Conservation (phyloP, 805 yeast species). For the Starmera quercuum region DNA sequence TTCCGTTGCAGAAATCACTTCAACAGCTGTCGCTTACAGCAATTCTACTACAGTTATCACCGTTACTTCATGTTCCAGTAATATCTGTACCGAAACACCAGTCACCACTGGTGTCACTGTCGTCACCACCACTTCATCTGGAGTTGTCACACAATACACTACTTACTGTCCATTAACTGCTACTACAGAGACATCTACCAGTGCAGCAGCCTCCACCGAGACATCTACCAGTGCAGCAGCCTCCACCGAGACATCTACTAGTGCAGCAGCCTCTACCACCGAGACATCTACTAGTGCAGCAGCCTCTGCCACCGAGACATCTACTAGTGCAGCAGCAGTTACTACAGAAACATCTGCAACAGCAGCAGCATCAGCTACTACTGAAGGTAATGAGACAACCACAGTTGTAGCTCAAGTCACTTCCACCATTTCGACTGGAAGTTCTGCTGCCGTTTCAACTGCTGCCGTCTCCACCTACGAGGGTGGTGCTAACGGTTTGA, state of each 20-base stretch:
- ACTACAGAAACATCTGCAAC: too few species aligned
- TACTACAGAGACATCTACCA: conserved; percentile 1
- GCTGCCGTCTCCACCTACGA: too few species aligned
- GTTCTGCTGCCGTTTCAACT: background rate
- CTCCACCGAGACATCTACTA: conserved; percentile 18
- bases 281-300: background rate
- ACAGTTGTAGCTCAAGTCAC: background rate
- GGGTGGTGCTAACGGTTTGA: too few species aligned
- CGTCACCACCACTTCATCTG: conserved; percentile 13
- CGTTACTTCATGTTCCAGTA: conserved; percentile 6
- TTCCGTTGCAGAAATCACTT: too few species aligned
- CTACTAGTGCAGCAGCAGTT: conserved; percentile 6
- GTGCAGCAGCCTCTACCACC: conserved; percentile 17
- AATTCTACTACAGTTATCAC: conserved; percentile 6
- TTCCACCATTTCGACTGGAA: background rate
- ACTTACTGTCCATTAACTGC: conserved; percentile 20
- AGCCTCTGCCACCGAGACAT: conserved; percentile 1
- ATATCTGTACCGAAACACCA: conserved; percentile 10
- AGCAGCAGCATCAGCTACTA: background rate
- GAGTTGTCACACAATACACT: conserved; percentile 15
- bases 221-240: conserved; percentile 5
- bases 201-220: conserved; percentile 1
- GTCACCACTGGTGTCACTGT: conserved; percentile 18
- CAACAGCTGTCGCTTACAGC: background rate
- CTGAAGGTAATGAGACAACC: background rate